Conservation (phyloP, 805 yeast species). For the Wickerhamiella azyma region DNA sequence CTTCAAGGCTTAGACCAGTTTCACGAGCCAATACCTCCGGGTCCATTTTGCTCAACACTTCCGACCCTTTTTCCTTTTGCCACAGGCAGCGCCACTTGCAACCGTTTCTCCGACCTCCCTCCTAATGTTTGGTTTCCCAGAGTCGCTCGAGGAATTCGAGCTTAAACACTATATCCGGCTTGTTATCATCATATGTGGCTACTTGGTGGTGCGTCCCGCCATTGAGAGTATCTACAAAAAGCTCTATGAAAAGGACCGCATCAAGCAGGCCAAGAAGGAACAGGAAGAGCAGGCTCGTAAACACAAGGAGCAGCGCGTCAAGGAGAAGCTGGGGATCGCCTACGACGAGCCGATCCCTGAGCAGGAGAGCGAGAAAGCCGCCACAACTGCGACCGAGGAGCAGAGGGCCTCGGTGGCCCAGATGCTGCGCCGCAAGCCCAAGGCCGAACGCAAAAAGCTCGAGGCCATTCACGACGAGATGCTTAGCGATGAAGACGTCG, state of each 20-base stretch:
- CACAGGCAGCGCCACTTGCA: neutral
- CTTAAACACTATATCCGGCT: slow-evolving; percentile 23
- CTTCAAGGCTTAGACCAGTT: slow-evolving; percentile 6
- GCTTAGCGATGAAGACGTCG: slow-evolving; percentile 25
- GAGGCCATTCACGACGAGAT: slow-evolving; percentile 18
- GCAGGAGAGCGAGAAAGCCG: neutral
- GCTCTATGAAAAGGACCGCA: slow-evolving; percentile 19
- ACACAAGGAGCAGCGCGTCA: slow-evolving; percentile 19
- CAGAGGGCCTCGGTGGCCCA: slow-evolving; percentile 9
- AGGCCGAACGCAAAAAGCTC: slow-evolving; percentile 9
- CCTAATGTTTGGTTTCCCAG: slow-evolving; percentile 25
- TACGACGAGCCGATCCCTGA: slow-evolving; percentile 9
- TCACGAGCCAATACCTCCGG: neutral
- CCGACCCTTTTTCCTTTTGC: neutral
- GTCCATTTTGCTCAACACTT: neutral
- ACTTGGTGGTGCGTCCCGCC: slow-evolving; percentile 23
- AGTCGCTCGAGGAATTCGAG: slow-evolving; percentile 19
- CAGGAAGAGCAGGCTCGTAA: slow-evolving; percentile 19
- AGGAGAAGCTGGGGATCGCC: slow-evolving; percentile 17
- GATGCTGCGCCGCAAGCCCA: slow-evolving; percentile 11
- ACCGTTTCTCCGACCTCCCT: neutral
- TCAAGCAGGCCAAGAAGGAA: slow-evolving; percentile 15
- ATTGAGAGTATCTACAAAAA: slow-evolving; percentile 20
- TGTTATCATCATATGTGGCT: slow-evolving; percentile 20
- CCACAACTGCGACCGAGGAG: slow-evolving; percentile 6